A percentile compares a stretch with the other conserved stretches of the same genome.
Evolutionary conservation across 768 basidiomycete species (phyloP).

Genomic region (Strobilomyces confusus): DNA sequence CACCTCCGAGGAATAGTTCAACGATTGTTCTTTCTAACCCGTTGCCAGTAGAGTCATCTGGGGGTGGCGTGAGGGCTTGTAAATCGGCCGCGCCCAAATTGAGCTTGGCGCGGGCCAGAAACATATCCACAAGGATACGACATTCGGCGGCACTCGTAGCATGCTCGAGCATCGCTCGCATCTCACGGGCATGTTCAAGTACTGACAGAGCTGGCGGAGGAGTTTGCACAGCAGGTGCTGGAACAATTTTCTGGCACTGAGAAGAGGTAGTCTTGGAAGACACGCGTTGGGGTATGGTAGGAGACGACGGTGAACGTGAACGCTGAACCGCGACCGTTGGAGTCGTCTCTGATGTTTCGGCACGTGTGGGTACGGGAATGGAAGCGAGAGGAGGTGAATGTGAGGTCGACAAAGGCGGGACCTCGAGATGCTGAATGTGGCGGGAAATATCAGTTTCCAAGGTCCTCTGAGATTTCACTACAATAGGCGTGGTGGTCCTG

Average conservation of each 20-base stretch:
- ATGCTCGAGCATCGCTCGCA: constrained; percentile 60
- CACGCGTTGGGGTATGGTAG: constrained; percentile 5
- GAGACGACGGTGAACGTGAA: constrained; percentile 1
- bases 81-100: constrained; percentile 27
- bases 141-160: constrained; percentile 82
- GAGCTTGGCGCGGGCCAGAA: constrained; percentile 60
- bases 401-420: constrained; percentile 2
- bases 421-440: constrained; percentile 1
- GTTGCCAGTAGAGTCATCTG: constrained; percentile 27
- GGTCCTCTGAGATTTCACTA: constrained; percentile 3
- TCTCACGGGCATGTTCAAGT: constrained; percentile 51
- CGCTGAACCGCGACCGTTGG: neutral
- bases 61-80: constrained; percentile 32
- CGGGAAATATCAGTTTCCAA: constrained; percentile 5
- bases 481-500: neutral
- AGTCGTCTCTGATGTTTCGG: neutral
- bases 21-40: constrained; percentile 48
- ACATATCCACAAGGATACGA: constrained; percentile 79
- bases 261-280: constrained; percentile 15
- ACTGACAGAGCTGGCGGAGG: constrained; percentile 28
- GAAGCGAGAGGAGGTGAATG: constrained; percentile 5
- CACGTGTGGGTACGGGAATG: neutral
- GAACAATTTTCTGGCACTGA: constrained; percentile 4
- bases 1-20: constrained; percentile 39
- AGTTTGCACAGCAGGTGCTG: constrained; percentile 15